Evolutionary conservation across 345 rosid species (phyloP).

Genomic region (Rhizophora apiculata): DNA sequence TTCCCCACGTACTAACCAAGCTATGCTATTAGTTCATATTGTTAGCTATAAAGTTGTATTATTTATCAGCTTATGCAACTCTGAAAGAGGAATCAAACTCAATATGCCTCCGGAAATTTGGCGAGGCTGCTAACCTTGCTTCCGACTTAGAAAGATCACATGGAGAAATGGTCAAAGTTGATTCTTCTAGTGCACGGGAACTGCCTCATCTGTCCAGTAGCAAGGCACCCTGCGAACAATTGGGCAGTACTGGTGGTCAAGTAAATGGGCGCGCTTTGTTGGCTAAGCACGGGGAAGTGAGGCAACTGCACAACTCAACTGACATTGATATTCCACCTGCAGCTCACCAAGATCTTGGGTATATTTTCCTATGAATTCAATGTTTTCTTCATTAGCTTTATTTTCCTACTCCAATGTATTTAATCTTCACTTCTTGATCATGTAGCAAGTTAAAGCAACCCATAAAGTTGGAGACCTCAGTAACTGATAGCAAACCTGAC

Average conservation of each 20-base stretch:
- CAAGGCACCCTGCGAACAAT: background rate
- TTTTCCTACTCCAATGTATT: background rate
- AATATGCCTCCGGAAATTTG: conserved; percentile 17
- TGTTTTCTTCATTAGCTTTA: background rate
- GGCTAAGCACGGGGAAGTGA: conserved; percentile 27
- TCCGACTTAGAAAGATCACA: conserved; percentile 18
- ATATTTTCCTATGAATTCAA: background rate
- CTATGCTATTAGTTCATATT: background rate
- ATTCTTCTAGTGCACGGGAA: conserved; percentile 23
- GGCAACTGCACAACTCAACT: conserved; percentile 17
- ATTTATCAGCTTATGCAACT: conserved; percentile 23
- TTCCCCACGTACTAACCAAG: background rate
- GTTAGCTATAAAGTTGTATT: background rate
- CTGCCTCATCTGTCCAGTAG: conserved; percentile 7
- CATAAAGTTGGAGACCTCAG: conserved; percentile 20
- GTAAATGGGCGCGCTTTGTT: conserved; percentile 16
- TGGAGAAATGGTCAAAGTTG: conserved; percentile 19
- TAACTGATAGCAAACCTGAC: conserved; percentile 28
- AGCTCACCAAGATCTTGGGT: conserved; percentile 30
- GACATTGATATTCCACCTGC: conserved; percentile 17
- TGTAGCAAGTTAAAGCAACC: conserved; percentile 36
- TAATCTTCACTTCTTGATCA: conserved; percentile 2
- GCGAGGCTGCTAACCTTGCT: conserved; percentile 22
- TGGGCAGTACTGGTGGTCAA: conserved; percentile 18
- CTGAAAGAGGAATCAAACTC: conserved; percentile 29